These are phyloP conservation scores for Aristolochia contorta DNA, from an alignment of 164 flowering plant species.

Conservation along the genomic window DNA sequence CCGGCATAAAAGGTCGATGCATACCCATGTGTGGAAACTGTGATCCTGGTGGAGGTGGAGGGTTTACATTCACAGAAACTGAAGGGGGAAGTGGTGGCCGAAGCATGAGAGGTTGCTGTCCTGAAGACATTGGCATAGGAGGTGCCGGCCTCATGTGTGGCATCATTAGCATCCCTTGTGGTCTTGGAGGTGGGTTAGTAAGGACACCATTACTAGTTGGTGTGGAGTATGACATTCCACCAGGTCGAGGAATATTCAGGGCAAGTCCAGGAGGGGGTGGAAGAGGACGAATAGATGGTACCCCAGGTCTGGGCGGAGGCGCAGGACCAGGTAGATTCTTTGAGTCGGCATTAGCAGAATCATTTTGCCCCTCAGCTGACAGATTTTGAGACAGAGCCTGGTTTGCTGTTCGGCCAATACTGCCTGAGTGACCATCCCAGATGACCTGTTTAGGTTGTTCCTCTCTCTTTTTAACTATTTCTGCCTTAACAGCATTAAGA, in stretches of 20 bases:
- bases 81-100: slow-evolving; percentile 53
- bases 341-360: slow-evolving; percentile 28
- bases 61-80: slow-evolving; percentile 29
- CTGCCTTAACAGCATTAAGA: slow-evolving; percentile 98
- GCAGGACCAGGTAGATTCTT: slow-evolving; percentile 77
- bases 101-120: slow-evolving; percentile 50
- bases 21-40: slow-evolving; percentile 47
- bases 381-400: slow-evolving; percentile 83
- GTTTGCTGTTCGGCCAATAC: slow-evolving; percentile 95
- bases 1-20: slow-evolving; percentile 44
- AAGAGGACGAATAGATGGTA: slow-evolving; percentile 72
- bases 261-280: slow-evolving; percentile 87
- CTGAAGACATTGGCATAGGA: slow-evolving; percentile 49
- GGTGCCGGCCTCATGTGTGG: slow-evolving; percentile 46
- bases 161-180: slow-evolving; percentile 38
- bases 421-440: slow-evolving; percentile 99
- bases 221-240: slow-evolving; percentile 40
- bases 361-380: slow-evolving; percentile 53
- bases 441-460: slow-evolving; percentile 97
- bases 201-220: slow-evolving; percentile 33
- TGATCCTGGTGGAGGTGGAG: slow-evolving; percentile 78
- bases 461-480: slow-evolving; percentile 92
- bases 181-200: slow-evolving; percentile 37
- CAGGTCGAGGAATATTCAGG: slow-evolving; percentile 71
- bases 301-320: slow-evolving; percentile 79